Conservation (phyloP, 345 rosid genomes). For the Pugionium dolabratum region DNA sequence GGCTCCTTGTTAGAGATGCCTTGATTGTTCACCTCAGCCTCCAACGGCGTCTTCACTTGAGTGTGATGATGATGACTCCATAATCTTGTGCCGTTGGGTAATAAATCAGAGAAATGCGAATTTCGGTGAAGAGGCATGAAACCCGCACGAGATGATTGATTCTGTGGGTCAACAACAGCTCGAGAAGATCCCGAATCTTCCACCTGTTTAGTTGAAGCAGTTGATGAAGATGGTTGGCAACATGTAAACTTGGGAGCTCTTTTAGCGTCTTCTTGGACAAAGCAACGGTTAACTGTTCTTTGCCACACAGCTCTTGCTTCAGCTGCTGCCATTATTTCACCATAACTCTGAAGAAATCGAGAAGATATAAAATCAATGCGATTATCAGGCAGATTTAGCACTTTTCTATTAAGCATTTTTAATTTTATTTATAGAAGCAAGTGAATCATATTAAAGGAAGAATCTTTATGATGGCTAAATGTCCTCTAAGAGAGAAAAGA, state of each 20-base stretch:
- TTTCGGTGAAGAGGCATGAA: slow-evolving; percentile 58
- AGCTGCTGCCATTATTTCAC: slow-evolving; percentile 71
- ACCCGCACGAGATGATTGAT: slow-evolving; percentile 48
- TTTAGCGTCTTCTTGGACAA: slow-evolving; percentile 98
- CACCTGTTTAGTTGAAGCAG: slow-evolving; percentile 53
- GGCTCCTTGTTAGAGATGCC: slow-evolving; percentile 29
- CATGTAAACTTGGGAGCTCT: slow-evolving; percentile 93
- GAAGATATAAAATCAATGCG: slow-evolving; percentile 8
- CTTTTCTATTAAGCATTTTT: neutral
- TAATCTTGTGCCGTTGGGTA: slow-evolving; percentile 58
- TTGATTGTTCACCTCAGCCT: slow-evolving; percentile 47
- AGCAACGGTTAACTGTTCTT: slow-evolving; percentile 84
- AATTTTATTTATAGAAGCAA: slow-evolving; percentile 11
- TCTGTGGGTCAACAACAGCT: slow-evolving; percentile 44
- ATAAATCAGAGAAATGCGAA: slow-evolving; percentile 49
- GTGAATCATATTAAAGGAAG: slow-evolving; percentile 7
- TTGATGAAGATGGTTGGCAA: slow-evolving; percentile 67
- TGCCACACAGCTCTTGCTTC: slow-evolving; percentile 96
- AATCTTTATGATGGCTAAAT: slow-evolving; percentile 33
- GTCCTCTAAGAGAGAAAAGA: neutral
- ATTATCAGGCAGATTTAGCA: neutral
- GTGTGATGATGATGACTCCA: slow-evolving; percentile 61
- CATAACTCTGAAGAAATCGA: slow-evolving; percentile 28
- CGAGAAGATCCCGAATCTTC: slow-evolving; percentile 58
- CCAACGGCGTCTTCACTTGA: slow-evolving; percentile 44